These are phyloP conservation scores for Mycena kentingensis DNA, from an alignment of 768 basidiomycete species.

Conservation along the genomic window DNA sequence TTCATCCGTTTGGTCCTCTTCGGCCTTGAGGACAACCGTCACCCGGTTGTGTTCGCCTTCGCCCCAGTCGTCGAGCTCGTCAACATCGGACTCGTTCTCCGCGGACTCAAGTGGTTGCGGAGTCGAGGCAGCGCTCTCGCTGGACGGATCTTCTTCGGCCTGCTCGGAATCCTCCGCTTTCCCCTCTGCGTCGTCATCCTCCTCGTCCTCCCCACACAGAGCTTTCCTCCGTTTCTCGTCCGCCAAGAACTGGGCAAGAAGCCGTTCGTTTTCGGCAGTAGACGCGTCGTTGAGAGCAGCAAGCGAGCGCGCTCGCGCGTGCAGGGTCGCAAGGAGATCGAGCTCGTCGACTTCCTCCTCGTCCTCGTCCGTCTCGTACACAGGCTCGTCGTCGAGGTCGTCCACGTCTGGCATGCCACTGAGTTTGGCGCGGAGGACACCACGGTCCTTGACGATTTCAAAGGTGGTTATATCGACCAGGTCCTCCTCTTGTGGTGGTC, in stretches of 20 bases:
- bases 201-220: constrained; percentile 47
- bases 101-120: constrained; percentile 15
- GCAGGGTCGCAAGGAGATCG: constrained; percentile 46
- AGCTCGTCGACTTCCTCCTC: constrained; percentile 65
- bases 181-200: constrained; percentile 42
- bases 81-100: too few relatives aligned
- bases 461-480: constrained; percentile 69
- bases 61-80: too few relatives aligned
- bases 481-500: constrained; percentile 75
- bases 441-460: constrained; percentile 68
- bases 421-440: constrained; percentile 52
- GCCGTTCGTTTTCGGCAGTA: constrained; percentile 45
- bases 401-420: constrained; percentile 52
- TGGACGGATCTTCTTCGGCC: background rate
- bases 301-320: too few relatives aligned
- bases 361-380: constrained; percentile 42
- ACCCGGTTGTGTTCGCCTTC: too few relatives aligned
- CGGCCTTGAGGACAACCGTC: too few relatives aligned
- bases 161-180: background rate
- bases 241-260: constrained; percentile 62
- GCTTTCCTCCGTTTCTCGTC: constrained; percentile 58
- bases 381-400: constrained; percentile 41
- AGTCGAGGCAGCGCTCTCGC: background rate
- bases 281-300: constrained; percentile 30
- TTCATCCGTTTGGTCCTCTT: too few relatives aligned